Percentiles rank a stretch among this genome's conserved stretches.
Evolutionary conservation across 208 protist genomes (phyloP).

Genomic region (Acanthamoeba healyi): DNA sequence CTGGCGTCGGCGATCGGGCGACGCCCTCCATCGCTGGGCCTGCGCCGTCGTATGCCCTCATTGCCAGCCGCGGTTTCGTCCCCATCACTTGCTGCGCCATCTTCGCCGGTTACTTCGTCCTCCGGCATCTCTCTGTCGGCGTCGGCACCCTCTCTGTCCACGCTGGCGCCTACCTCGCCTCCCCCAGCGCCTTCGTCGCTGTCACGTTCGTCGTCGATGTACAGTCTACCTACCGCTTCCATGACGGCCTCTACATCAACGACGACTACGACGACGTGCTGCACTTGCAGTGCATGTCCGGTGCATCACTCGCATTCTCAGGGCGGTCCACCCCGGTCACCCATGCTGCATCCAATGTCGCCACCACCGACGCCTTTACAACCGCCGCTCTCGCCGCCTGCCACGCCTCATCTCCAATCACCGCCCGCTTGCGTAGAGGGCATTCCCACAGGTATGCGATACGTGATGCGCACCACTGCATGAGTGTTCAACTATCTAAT

Average conservation of each 20-base stretch:
- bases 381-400: neutral
- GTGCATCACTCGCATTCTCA: neutral
- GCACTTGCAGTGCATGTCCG: neutral
- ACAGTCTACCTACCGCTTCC: neutral
- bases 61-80: neutral
- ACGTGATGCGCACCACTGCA: too few relatives aligned
- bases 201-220: neutral
- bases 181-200: neutral
- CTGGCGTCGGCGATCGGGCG: neutral
- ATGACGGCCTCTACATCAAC: neutral
- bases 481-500: too few relatives aligned
- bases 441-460: neutral
- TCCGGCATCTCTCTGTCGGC: neutral
- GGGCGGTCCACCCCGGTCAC: neutral
- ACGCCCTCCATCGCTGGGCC: neutral
- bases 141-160: neutral
- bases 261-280: too few relatives aligned
- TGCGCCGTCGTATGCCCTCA: neutral
- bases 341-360: too few relatives aligned
- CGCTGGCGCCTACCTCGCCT: neutral
- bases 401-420: neutral
- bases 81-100: neutral
- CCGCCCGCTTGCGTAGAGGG: neutral
- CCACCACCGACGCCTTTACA: neutral
- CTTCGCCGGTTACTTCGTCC: too few relatives aligned